Evolutionary conservation across 352 stramenopile genomes (phyloP).

Genomic region (Globisporangium irregulare): DNA sequence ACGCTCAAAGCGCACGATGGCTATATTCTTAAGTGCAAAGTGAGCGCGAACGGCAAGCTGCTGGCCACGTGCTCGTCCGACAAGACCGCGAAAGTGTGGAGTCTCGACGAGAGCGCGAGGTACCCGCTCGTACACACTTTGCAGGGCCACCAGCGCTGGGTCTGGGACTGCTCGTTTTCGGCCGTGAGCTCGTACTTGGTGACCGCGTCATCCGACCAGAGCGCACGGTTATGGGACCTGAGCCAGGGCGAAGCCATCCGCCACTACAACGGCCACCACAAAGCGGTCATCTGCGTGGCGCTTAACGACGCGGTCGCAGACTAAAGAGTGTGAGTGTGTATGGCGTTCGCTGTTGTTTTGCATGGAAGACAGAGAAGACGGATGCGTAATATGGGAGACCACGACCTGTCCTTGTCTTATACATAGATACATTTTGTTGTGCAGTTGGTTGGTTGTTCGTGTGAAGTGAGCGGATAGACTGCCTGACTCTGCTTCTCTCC

Average conservation of each 20-base stretch:
- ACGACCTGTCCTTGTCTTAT: background rate
- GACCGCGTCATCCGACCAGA: conserved; percentile 95
- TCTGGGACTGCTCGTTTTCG: conserved; percentile 98
- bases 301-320: conserved; percentile 83
- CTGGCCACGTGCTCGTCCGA: conserved; percentile 94
- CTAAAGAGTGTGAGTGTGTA: conserved; percentile 15
- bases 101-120: conserved; percentile 34
- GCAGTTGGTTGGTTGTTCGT: background rate
- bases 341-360: background rate
- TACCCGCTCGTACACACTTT: conserved; percentile 73
- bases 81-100: conserved; percentile 92
- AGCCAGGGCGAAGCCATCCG: conserved; percentile 83
- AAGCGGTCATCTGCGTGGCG: conserved; percentile 86
- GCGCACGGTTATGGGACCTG: conserved; percentile 97
- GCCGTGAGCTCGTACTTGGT: conserved; percentile 98
- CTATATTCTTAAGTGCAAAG: conserved; percentile 91
- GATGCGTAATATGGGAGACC: background rate
- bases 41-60: conserved; percentile 82
- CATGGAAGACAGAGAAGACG: background rate
- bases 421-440: conserved; percentile 14
- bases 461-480: too few relatives aligned
- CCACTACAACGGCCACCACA: conserved; percentile 90
- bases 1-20: conserved; percentile 84
- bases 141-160: conserved; percentile 93
- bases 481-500: background rate